Conservation (phyloP, 441 rosid genomes). For the Dalechampia spathulata region DNA sequence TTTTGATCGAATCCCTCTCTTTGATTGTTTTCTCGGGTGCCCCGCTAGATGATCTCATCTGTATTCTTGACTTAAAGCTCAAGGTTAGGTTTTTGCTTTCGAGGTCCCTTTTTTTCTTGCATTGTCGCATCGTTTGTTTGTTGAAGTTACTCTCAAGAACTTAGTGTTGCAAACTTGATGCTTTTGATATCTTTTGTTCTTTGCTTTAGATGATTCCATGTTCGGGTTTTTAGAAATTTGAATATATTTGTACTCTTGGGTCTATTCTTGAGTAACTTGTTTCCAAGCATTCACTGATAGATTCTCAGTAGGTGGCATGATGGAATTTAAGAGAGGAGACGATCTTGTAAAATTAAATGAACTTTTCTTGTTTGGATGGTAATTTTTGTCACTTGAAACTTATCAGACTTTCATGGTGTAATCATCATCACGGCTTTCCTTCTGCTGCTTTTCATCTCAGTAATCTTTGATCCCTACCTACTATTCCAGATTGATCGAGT, state of each 20-base stretch:
- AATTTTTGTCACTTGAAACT: not conserved
- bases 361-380: not conserved
- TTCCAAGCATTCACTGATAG: not conserved
- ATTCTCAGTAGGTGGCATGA: not conserved
- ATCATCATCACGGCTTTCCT: not conserved
- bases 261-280: not conserved
- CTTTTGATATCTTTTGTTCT: too few species aligned
- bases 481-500: not conserved
- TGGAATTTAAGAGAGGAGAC: slow-evolving; percentile 6
- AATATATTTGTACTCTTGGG: not conserved
- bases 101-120: not conserved
- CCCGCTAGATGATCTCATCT: too few species aligned
- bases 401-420: not conserved
- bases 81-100: not conserved
- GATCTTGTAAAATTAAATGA: too few species aligned
- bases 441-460: not conserved
- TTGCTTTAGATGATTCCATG: not conserved
- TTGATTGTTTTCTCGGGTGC: too few species aligned
- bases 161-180: too few species aligned
- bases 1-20: too few species aligned
- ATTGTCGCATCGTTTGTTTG: not conserved
- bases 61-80: too few species aligned
- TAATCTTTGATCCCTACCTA: not conserved
- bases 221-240: not conserved
- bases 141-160: not conserved